A percentile compares a stretch with the other conserved stretches of the same genome.
Evolutionary conservation across 2,329 filamentous ascomycete genomes (phyloP).

Genomic region (Xylaria sp.): DNA sequence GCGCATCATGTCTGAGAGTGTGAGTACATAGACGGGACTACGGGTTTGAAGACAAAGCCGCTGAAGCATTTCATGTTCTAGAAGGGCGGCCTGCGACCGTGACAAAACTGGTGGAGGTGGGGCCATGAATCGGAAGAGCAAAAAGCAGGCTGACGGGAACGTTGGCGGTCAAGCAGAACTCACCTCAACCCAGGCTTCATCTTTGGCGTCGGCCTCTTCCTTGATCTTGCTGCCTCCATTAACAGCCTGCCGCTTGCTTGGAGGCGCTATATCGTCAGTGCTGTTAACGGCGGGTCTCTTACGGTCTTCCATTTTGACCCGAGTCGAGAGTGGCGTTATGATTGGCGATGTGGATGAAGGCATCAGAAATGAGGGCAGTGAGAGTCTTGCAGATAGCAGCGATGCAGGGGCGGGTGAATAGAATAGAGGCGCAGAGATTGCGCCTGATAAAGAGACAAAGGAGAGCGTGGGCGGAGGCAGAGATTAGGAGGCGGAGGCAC

Average conservation of each 20-base stretch:
- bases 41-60: slow-evolving; percentile 39
- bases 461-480: slow-evolving; percentile 28
- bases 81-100: slow-evolving; percentile 16
- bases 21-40: slow-evolving; percentile 49
- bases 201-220: slow-evolving; percentile 65
- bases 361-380: slow-evolving; percentile 75
- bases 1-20: slow-evolving; percentile 51
- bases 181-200: slow-evolving; percentile 73
- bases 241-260: slow-evolving; percentile 89
- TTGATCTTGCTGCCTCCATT: slow-evolving; percentile 77
- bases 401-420: slow-evolving; percentile 25
- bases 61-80: slow-evolving; percentile 38
- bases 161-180: slow-evolving; percentile 56
- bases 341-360: slow-evolving; percentile 81
- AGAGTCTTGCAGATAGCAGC: slow-evolving; percentile 39
- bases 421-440: slow-evolving; percentile 20
- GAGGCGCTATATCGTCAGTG: slow-evolving; percentile 85
- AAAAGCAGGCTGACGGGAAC: slow-evolving; percentile 33
- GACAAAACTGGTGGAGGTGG: slow-evolving; percentile 37
- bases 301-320: slow-evolving; percentile 99
- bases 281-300: slow-evolving; percentile 90
- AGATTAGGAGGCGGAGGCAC: slow-evolving; percentile 33
- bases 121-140: slow-evolving; percentile 34
- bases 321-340: slow-evolving; percentile 78
- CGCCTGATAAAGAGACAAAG: slow-evolving; percentile 33